Base-by-base conservation (phyloP, 106 monocot genomes). In the Amphibolis antarctica region DNA sequence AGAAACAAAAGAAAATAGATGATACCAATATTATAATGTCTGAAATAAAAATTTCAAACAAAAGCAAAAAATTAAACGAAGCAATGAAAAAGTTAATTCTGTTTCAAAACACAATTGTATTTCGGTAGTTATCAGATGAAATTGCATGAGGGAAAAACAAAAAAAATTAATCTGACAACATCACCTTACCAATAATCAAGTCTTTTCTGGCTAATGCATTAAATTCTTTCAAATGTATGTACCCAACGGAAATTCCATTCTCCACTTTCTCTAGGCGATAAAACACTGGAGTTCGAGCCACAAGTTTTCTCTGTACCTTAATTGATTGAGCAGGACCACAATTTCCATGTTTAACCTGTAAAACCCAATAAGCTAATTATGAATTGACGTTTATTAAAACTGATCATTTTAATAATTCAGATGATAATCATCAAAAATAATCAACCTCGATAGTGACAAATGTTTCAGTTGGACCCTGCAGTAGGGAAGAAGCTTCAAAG, bases 181-280 rank as follows among this genome's bases (percentile, higher is more conserved):
- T 14, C 14, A 26, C 30, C 15, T 66, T 80, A 90, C 94, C 94
- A 64, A 59, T 96, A 45, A 90, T 70, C 66, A 96, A 72, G 74
- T 96, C 94, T 69, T 89, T 96, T 66, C 62, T 89, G 30, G 94
- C 94, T 73, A 86, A 73, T 62, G 94, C 89, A 86, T 96, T 96
- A 73, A 96, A 96, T 56, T 96, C 94, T 69, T 89, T 96, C 56
- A 96, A 77, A 36, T 78, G 86, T 69, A 96, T 69, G 69, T 96
- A 96, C 61, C 94, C 94, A 73, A 86, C 76, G 22, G 76, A 79
- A 46, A 69, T 76, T 68, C 75, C 94, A 69, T 75, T 78, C 10
- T 81, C 80, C 57, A 75, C 68, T 67, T 90, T 84, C 55, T 96
- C 94, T n/a, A 96, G 71, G 26, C 86, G 79, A 74, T 96, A 96